Evolutionary conservation across 495 filamentous ascomycete species (phyloP).

Genomic region (Xylaria sp.): DNA sequence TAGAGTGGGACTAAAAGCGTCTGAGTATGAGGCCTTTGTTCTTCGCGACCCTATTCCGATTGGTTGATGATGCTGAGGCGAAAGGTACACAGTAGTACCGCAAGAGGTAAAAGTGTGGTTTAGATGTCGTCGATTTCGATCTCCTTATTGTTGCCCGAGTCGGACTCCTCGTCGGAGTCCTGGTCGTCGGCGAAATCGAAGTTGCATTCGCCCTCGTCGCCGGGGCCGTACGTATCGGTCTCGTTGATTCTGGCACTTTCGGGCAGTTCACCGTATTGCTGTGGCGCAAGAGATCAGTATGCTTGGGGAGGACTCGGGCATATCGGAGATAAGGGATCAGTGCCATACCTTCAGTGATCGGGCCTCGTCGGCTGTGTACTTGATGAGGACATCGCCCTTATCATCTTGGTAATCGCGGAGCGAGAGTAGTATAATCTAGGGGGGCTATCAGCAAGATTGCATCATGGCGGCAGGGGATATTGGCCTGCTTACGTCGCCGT

Average conservation of each 20-base stretch:
- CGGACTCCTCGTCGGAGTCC: conserved; percentile 69
- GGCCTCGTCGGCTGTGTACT: conserved; percentile 98
- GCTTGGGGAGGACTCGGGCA: not conserved
- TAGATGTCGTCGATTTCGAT: conserved; percentile 81
- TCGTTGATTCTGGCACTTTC: conserved; percentile 99
- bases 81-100: conserved; percentile 6
- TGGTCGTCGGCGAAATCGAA: conserved; percentile 92
- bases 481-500: conserved; percentile 67
- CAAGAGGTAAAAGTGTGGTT: conserved; percentile 27
- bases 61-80: not conserved
- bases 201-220: conserved; percentile 78
- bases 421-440: conserved; percentile 87
- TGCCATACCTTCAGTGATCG: conserved; percentile 66
- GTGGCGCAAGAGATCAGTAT: conserved; percentile 50
- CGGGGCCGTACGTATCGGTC: conserved; percentile 86
- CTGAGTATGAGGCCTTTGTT: not conserved
- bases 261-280: conserved; percentile 92
- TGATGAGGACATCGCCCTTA: conserved; percentile 98
- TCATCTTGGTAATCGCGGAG: conserved; percentile 99
- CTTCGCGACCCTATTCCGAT: not conserved
- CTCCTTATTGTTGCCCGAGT: conserved; percentile 65
- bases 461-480: not conserved
- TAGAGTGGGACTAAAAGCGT: not conserved
- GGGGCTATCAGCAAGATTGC: not conserved
- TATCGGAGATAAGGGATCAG: not conserved